phyloP scores from a whole-genome alignment of 768 basidiomycete species.

The Mycena maculata region DNA sequence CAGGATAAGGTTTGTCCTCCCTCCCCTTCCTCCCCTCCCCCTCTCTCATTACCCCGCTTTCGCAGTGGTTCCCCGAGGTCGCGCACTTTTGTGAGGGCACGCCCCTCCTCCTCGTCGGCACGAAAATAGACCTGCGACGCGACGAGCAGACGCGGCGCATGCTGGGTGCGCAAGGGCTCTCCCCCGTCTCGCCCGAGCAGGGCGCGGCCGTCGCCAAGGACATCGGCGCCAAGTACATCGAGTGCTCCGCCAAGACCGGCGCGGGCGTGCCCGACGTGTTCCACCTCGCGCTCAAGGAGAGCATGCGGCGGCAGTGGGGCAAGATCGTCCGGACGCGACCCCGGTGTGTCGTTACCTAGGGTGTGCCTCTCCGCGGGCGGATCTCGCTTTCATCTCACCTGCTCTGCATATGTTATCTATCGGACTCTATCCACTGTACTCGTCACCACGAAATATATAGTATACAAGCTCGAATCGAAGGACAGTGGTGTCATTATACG shows the following conservation, averaged over 20 bases:
- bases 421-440: neutral
- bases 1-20: constrained; percentile 77
- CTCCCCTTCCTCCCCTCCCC: constrained; percentile 5
- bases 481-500: too few relatives aligned
- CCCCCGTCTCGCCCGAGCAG: constrained; percentile 84
- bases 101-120: constrained; percentile 91
- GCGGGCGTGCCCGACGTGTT: constrained; percentile 93
- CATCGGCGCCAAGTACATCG: constrained; percentile 93
- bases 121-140: constrained; percentile 90
- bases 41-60: constrained; percentile 1
- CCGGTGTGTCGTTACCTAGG: constrained; percentile 74
- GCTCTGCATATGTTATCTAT: constrained; percentile 21
- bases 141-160: constrained; percentile 90
- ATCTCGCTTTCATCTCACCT: neutral
- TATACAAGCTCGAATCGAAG: too few relatives aligned
- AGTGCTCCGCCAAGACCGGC: constrained; percentile 96
- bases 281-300: constrained; percentile 87
- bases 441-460: too few relatives aligned
- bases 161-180: constrained; percentile 89
- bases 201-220: constrained; percentile 89
- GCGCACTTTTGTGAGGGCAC: constrained; percentile 92
- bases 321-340: constrained; percentile 76
- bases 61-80: constrained; percentile 92
- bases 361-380: neutral
- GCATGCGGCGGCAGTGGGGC: constrained; percentile 83